A percentile compares a stretch with the other conserved stretches of the same genome.
phyloP scores from a whole-genome alignment of 345 rosid species.

The Linum lewisii region DNA sequence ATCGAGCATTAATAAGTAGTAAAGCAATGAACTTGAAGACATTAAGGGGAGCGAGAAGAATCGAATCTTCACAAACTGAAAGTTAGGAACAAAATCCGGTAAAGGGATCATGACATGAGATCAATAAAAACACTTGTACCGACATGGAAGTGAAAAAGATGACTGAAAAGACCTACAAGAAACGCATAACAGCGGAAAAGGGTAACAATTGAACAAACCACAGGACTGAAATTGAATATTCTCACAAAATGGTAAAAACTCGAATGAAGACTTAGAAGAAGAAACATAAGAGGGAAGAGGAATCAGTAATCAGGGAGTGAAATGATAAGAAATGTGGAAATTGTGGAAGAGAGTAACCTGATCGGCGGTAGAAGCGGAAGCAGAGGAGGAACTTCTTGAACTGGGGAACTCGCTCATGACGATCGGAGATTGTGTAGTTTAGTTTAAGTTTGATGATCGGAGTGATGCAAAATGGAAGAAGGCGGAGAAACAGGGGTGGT shows the following conservation, averaged over 20 bases:
- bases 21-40: not conserved
- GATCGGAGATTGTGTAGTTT: not conserved
- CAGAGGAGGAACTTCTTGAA: slow-evolving; percentile 31
- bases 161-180: not conserved
- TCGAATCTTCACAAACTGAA: not conserved
- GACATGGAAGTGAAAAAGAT: no score
- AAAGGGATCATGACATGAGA: no score
- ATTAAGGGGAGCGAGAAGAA: not conserved
- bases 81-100: not conserved
- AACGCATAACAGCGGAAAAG: not conserved
- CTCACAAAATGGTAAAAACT: not conserved
- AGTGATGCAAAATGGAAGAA: no score
- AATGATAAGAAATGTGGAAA: not conserved
- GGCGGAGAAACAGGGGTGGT: not conserved
- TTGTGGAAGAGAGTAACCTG: slow-evolving; percentile 34
- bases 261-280: no score
- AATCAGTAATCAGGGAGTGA: not conserved
- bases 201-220: not conserved
- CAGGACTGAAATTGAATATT: not conserved
- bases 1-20: not conserved
- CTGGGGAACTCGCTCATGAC: slow-evolving; percentile 63
- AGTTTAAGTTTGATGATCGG: no score
- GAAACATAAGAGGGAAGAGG: not conserved
- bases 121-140: no score
- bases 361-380: slow-evolving; percentile 51